Evolutionary conservation across 2,329 filamentous ascomycete genomes (phyloP).

Genomic region (Apiospora koreana): DNA sequence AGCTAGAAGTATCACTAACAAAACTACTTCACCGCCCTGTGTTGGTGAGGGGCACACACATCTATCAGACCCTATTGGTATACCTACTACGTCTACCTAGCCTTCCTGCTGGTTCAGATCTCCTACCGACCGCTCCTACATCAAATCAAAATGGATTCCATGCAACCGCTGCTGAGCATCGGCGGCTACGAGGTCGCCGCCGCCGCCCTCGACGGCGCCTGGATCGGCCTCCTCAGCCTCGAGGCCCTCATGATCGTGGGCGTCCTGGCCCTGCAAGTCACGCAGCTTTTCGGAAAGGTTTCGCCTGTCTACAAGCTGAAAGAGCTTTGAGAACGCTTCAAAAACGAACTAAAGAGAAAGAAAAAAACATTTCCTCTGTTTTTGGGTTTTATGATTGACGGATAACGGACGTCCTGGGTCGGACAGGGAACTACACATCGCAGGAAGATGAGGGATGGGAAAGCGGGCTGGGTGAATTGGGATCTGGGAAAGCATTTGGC

Average conservation of each 20-base stretch:
- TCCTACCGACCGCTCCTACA: constrained; percentile 19
- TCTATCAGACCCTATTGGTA: constrained; percentile 22
- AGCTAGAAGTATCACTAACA: neutral
- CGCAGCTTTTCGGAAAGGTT: neutral
- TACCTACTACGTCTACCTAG: constrained; percentile 23
- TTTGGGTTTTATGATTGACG: neutral
- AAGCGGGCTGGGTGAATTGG: neutral
- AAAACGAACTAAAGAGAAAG: neutral
- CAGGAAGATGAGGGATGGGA: neutral
- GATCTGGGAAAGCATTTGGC: neutral
- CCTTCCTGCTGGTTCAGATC: constrained; percentile 23
- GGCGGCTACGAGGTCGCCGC: constrained; percentile 38
- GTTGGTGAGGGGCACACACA: neutral
- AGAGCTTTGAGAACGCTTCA: neutral
- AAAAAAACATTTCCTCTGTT: neutral
- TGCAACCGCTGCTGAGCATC: constrained; percentile 17
- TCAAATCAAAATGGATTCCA: constrained; percentile 9
- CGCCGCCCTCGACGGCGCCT: constrained; percentile 45
- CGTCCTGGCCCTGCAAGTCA: constrained; percentile 28
- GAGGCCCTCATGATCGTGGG: constrained; percentile 46
- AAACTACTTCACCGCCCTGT: neutral
- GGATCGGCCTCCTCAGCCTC: constrained; percentile 47
- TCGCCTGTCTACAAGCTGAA: neutral
- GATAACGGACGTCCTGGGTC: neutral
- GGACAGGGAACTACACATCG: neutral